Base-by-base conservation (phyloP, 441 rosid genomes). In the Pelargonium exstipulatum region DNA sequence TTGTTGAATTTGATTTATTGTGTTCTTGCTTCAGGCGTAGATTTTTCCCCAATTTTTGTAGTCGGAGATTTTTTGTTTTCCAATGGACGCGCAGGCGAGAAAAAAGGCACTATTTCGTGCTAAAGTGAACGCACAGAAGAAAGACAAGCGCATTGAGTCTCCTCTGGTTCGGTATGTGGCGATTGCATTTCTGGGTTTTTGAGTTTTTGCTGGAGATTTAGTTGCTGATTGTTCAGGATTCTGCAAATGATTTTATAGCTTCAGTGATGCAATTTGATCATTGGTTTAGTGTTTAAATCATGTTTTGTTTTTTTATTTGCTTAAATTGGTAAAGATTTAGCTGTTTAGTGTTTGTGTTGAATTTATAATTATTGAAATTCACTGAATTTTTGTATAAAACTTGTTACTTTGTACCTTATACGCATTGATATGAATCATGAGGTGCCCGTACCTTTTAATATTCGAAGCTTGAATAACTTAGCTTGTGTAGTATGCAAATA, bases 51-150 rank as follows among this genome's bases (percentile, higher is more conserved):
- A 9, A 57, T 57, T 57, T 57, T 20, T 26, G 10, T 13, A 1
- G 40, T 61, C 17, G 64, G 35, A 35, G 43, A 5, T 62, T 35
- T 18, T 62, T 32, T 9, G 0, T 26, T 6, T 29, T 14, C 14
- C 32, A 69, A 88, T 90, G 97, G 95, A 88, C 68, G 89, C 87
- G 45, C 81, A 78, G 62, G 91, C 89, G 12, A 90, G 79, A 81
- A 91, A 84, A 71, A 94, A 91, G 78, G 94, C 94, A 2, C 16
- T 90, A 68, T 94, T 85, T 77, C 90, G 99, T 4, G 86, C 99
- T 29, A 95, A 87, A 71, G 78, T 91, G 72, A 90, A 83, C 70
- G 93, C 96, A 0, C 86, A 84, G 79, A 95, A 81, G 86, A 91
- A 88, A 77, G 89, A 84, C 0, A 80, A 85, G 58, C 87, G 91